These are phyloP conservation scores for Pleurotus tuber-regium DNA, from an alignment of 768 basidiomycete genomes.

Conservation along the genomic window DNA sequence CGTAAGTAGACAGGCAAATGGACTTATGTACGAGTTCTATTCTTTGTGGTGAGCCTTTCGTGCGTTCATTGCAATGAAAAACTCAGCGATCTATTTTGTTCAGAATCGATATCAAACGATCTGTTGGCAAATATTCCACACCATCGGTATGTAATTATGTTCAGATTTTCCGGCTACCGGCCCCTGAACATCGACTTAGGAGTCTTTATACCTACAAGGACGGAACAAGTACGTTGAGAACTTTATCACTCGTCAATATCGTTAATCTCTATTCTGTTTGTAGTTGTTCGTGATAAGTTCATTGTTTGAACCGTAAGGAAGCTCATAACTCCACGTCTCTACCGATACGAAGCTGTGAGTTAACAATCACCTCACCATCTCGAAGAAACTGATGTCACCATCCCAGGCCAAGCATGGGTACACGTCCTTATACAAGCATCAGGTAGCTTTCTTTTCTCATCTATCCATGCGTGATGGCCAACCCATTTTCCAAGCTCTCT, in stretches of 20 bases:
- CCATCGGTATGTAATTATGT: neutral
- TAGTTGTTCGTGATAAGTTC: too few relatives aligned
- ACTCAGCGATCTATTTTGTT: too few relatives aligned
- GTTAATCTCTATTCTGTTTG: too few relatives aligned
- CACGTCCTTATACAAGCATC: neutral
- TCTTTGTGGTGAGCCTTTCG: neutral
- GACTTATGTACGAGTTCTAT: slow-evolving; percentile 1
- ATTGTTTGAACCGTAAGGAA: too few relatives aligned
- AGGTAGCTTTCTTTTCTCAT: neutral
- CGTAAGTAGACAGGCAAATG: neutral
- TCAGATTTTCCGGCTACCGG: neutral
- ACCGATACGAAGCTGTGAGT: neutral
- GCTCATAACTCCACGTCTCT: too few relatives aligned
- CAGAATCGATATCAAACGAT: slow-evolving; percentile 8
- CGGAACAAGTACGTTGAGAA: neutral
- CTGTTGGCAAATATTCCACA: slow-evolving; percentile 2
- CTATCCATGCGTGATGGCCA: neutral
- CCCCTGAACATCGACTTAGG: neutral
- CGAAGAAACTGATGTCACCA: neutral
- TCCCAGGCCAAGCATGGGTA: slow-evolving; percentile 4
- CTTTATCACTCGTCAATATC: too few relatives aligned
- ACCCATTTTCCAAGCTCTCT: neutral
- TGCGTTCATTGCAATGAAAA: too few relatives aligned
- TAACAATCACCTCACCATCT: too few relatives aligned
- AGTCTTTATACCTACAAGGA: neutral